Conservation (phyloP, 148 eudicot species). For the Vaccinium vitisidaea region DNA sequence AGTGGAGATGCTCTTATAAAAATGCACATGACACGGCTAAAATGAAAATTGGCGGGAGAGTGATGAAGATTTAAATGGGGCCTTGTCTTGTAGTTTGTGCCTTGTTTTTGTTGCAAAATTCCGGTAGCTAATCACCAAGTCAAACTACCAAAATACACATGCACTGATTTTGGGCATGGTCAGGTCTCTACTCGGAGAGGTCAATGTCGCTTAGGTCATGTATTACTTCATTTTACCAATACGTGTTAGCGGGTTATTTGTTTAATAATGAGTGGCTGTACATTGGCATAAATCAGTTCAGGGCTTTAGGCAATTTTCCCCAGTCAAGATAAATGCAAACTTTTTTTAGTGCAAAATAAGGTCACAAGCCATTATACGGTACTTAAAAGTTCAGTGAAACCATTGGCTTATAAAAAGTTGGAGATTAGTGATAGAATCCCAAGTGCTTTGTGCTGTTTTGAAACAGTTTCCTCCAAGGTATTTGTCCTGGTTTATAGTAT, state of each 20-base stretch:
- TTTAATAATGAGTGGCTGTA: background rate
- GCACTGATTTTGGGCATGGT: background rate
- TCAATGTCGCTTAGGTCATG: background rate
- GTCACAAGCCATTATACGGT: background rate
- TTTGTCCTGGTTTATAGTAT: background rate
- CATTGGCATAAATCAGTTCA: background rate
- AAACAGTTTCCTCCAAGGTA: background rate
- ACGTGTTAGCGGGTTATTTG: background rate
- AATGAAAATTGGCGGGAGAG: too few species aligned
- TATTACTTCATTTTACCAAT: background rate
- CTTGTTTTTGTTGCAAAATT: background rate
- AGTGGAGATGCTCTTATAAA: too few species aligned
- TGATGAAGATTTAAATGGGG: too few species aligned
- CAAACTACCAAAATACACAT: background rate
- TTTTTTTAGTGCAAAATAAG: background rate
- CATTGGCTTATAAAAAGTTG: conserved; percentile 13
- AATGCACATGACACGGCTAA: too few species aligned
- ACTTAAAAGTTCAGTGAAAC: conserved; percentile 1
- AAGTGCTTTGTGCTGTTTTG: background rate
- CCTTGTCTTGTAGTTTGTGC: background rate
- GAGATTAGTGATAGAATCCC: background rate
- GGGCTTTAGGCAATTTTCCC: background rate
- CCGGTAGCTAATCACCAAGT: background rate
- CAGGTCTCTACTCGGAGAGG: background rate
- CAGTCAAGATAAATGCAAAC: background rate